Conservation (phyloP, 169 alveolate genomes). For the Cryptosporidium tyzzeri region DNA sequence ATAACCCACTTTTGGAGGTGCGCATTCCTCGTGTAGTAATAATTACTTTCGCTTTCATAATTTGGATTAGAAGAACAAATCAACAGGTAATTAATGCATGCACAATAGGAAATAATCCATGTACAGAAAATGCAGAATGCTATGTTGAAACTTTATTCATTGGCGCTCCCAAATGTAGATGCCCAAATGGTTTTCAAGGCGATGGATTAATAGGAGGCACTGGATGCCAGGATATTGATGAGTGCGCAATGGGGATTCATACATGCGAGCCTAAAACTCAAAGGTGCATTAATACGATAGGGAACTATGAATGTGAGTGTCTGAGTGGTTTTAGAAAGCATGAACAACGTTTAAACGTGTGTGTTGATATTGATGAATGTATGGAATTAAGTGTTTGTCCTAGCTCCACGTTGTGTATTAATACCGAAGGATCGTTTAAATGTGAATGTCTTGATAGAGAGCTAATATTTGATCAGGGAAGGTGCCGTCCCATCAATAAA, state of each 20-base stretch:
- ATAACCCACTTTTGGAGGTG: constrained; percentile 11
- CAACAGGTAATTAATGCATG: constrained; percentile 69
- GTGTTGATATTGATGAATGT: constrained; percentile 81
- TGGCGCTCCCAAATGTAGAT: constrained; percentile 78
- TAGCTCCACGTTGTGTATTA: constrained; percentile 75
- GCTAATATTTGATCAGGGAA: constrained; percentile 75
- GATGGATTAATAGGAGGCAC: constrained; percentile 77
- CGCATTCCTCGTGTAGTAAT: neutral
- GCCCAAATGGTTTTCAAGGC: constrained; percentile 79
- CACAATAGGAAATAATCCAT: constrained; percentile 74
- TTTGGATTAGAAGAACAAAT: constrained; percentile 16
- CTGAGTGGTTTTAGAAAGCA: constrained; percentile 69
- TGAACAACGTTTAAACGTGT: constrained; percentile 75
- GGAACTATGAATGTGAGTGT: constrained; percentile 78
- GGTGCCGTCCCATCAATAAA: constrained; percentile 78
- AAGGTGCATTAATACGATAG: constrained; percentile 77
- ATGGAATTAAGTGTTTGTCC: constrained; percentile 77
- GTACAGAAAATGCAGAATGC: constrained; percentile 67
- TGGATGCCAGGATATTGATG: constrained; percentile 80
- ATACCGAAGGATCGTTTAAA: constrained; percentile 78
- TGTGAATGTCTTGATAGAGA: constrained; percentile 79
- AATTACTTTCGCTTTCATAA: neutral
- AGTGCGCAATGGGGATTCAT: constrained; percentile 75
- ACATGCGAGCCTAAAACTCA: constrained; percentile 76
- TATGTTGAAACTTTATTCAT: constrained; percentile 72